Evolutionary conservation across 352 stramenopile genomes (phyloP), one percentile per base, ranked within the genome.

Genomic region (Pythium brachiatum): DNA sequence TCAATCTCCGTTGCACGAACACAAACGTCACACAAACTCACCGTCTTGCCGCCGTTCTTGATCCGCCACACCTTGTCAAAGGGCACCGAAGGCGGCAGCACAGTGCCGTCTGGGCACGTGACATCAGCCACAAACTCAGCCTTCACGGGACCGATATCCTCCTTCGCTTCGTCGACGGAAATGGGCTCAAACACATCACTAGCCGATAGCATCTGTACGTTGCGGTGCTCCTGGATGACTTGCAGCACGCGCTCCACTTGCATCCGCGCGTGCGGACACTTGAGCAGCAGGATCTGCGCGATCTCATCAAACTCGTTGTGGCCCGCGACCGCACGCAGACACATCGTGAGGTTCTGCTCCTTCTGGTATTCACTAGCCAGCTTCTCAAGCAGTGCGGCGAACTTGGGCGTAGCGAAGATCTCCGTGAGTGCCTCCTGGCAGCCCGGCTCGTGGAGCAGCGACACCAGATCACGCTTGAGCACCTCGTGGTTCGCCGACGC

Each of bases 1-100:
- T 39, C 34, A 7, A 18, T 18, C 11, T 18, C 2, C 34, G 18
- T 12, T 12, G 18, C 5, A 39, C 36, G 6, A 3, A 7, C 36
- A 21, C 7, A 20, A 3, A 44, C 5, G 36, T 20, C 3, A 23
- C 25, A 54, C 13, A 32, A 5, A 64, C 53, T 12, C 54, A 80
- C 72, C 70, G 72, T 83, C 3, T 72, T 66, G 12, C 85, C 84
- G 18, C 78, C 85, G 46, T 97, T 97, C 36, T 84, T 76, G 44
- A 97, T 81, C 38, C 87, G 84, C 88, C 87, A 96, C 25, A 92
- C 81, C 71, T 96, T 96, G 56, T 89, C 75, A 54, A 97, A 92
- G 0, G 72, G 66, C 55, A 88, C 71, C 34, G 75, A 76, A 8
- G 86, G 85, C 2, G 76, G 66, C 9, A 95, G 60, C 9, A 94